Conservation (phyloP, 805 yeast species). For the Candida easanensis region DNA sequence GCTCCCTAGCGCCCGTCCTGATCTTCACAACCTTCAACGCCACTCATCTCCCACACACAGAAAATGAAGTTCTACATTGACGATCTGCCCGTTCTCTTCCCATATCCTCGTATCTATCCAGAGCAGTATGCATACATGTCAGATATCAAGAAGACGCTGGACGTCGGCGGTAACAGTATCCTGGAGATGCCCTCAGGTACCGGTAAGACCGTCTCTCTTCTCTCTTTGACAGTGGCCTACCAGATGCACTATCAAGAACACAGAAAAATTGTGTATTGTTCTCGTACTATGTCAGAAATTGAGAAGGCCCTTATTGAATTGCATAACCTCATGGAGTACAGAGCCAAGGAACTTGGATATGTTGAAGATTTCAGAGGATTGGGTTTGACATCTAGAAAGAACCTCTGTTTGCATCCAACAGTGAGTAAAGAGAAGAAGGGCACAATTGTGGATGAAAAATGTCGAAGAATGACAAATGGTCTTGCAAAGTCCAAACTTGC, state of each 20-base stretch:
- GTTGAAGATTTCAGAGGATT: conserved; percentile 90
- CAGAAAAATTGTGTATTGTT: conserved; percentile 90
- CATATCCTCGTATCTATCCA: conserved; percentile 95
- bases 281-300: conserved; percentile 99
- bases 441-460: conserved; percentile 89
- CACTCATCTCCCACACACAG: not conserved
- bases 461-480: conserved; percentile 93
- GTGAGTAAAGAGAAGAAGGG: conserved; percentile 90
- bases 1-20: no score
- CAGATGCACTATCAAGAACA: conserved; percentile 95
- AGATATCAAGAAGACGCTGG: conserved; percentile 88
- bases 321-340: conserved; percentile 80
- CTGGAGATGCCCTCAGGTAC: conserved; percentile 99
- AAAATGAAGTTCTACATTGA: conserved; percentile 69
- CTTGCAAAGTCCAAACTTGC: conserved; percentile 67
- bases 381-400: conserved; percentile 93
- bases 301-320: conserved; percentile 95
- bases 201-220: conserved; percentile 91
- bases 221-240: conserved; percentile 90
- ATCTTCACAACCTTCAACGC: no score
- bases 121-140: conserved; percentile 98
- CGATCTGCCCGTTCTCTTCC: conserved; percentile 93
- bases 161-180: conserved; percentile 95
- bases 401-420: conserved; percentile 85
- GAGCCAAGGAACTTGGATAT: conserved; percentile 79